Percentiles rank a stretch among this genome's conserved stretches.
Conservation (phyloP, 768 basidiomycete genomes). For the Trametes cingulata region DNA sequence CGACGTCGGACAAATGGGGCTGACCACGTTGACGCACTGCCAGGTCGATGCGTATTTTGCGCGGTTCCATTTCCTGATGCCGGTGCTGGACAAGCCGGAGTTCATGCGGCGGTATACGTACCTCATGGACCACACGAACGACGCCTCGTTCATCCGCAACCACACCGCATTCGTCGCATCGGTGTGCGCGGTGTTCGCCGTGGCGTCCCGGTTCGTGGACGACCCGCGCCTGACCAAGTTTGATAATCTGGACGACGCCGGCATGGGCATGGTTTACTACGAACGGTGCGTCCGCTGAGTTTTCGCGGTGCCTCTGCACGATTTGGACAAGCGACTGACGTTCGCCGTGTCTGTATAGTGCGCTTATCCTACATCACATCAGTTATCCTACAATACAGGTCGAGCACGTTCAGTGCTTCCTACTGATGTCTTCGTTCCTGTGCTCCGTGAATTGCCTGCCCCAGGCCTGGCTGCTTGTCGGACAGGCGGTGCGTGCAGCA, state of each 20-base stretch:
- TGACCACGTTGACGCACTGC: not conserved
- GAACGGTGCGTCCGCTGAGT: constrained; percentile 60
- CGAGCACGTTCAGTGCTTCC: constrained; percentile 87
- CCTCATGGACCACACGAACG: constrained; percentile 70
- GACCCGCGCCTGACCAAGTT: constrained; percentile 64
- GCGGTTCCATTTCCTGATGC: constrained; percentile 85
- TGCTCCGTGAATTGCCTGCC: constrained; percentile 93
- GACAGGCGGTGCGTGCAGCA: constrained; percentile 85
- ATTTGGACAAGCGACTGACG: not conserved
- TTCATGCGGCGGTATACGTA: constrained; percentile 72
- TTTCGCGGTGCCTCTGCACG: not conserved
- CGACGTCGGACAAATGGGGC: not conserved
- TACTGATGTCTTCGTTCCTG: constrained; percentile 86
- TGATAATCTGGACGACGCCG: constrained; percentile 69
- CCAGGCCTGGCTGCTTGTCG: constrained; percentile 90
- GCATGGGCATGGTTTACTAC: constrained; percentile 88
- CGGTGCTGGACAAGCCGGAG: constrained; percentile 81
- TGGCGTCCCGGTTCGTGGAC: constrained; percentile 75
- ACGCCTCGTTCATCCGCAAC: constrained; percentile 51
- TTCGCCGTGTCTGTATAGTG: constrained; percentile 44
- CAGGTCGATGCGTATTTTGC: constrained; percentile 88
- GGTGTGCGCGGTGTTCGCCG: constrained; percentile 89
- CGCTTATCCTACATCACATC: constrained; percentile 89
- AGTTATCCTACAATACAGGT: constrained; percentile 84
- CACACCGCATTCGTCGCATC: constrained; percentile 80